Conservation (phyloP, 768 basidiomycete species). For the Polyporus arcularius region DNA sequence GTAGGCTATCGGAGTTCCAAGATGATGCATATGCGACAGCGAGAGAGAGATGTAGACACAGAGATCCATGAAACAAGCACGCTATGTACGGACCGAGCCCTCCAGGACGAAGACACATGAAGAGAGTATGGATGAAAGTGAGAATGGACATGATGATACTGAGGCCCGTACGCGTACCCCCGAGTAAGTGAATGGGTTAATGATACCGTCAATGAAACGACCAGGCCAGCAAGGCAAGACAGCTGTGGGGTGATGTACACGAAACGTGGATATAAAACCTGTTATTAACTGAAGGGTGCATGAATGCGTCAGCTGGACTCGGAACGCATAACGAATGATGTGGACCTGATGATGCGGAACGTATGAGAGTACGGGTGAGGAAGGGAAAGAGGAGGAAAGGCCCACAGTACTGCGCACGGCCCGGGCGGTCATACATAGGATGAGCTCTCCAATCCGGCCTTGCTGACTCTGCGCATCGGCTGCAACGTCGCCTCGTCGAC, state of each 20-base stretch:
- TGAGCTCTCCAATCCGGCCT: slow-evolving; percentile 84
- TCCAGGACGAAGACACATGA: neutral
- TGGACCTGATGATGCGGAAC: too few relatives aligned
- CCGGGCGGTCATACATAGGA: slow-evolving; percentile 19
- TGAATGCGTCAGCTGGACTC: neutral
- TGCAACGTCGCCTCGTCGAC: slow-evolving; percentile 88
- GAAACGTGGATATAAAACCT: neutral
- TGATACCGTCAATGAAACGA: slow-evolving; percentile 2
- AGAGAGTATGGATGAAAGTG: neutral
- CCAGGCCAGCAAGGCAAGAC: neutral
- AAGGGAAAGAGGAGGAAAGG: neutral
- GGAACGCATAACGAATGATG: neutral
- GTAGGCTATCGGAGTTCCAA: too few relatives aligned
- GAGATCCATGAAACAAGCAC: neutral
- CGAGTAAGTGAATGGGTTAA: slow-evolving; percentile 5
- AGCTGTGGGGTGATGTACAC: neutral
- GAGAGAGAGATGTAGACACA: too few relatives aligned
- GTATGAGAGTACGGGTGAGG: neutral
- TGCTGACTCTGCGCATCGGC: slow-evolving; percentile 87
- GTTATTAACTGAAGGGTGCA: too few relatives aligned
- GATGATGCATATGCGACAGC: too few relatives aligned
- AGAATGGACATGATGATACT: too few relatives aligned
- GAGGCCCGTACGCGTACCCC: too few relatives aligned
- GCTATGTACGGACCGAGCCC: neutral
- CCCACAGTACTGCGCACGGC: neutral